Evolutionary conservation across 371 early-diverging fungal genomes (phyloP), one percentile per base, ranked within the genome.

Genomic region (Syncephalastrum contaminatum): DNA sequence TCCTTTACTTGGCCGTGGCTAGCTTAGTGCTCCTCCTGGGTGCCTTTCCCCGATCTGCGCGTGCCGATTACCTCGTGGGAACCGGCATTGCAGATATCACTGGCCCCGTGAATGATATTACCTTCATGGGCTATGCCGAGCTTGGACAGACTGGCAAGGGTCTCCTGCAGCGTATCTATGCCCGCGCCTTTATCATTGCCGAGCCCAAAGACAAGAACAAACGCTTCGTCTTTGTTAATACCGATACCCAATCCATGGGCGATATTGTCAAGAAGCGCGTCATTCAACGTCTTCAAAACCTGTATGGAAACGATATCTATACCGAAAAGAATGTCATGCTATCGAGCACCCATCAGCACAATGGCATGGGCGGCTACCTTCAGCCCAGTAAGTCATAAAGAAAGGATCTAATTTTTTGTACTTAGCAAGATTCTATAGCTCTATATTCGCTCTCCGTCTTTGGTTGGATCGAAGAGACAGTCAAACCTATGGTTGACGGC

Each of bases 281-380:
- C 0, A 51, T 81, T 3, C 25, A 73, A 14, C 24, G 25, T 30
- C 59, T 74, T 13, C 64, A 72, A 58, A 24, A 3, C 4, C 48
- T 41, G 8, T 68, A 56, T 56, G 72, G 69, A 3, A 47, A 56
- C 39, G 16, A 48, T 20, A 20, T 62, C 3, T 78, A 67, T 39
- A 71, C 65, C 6, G 70, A 67, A 22, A 55, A 76, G 15, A 88
- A 88, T 62, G 68, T 88, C 20, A 77, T 83, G 80, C 57, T 87
- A 4, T 82, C 85, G 1, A 83, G 82, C 30, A 87, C 84, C 12
- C 88, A 88, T 65, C 81, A 84, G 6, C 88, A 88, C 54, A 72
- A 77, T 53, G 72, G 72, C 3, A 67, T 76, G 59, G 82, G 69
- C 43, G 74, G 80, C 8, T 81, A 67, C 47, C 48, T 74, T 6